Percentiles rank a stretch among this genome's conserved stretches.
phyloP scores from a whole-genome alignment of 163 green algal genomes.

The Trebouxiophyceae sp. region DNA sequence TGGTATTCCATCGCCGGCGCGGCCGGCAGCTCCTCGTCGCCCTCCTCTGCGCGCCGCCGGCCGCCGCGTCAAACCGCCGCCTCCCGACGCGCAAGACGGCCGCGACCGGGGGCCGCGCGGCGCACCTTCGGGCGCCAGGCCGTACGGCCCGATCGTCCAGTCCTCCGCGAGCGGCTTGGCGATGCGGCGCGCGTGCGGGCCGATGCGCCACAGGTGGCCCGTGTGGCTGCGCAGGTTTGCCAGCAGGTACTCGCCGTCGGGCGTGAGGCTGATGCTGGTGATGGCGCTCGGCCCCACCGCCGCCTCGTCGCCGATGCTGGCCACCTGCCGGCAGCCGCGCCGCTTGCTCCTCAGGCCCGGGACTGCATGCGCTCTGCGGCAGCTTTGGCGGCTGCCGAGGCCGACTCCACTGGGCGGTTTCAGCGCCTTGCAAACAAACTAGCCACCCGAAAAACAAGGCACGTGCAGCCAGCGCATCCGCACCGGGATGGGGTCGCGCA shows the following conservation, averaged over 20 bases:
- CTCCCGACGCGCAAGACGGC: too few relatives aligned
- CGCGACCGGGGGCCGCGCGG: too few relatives aligned
- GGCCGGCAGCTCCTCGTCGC: background rate
- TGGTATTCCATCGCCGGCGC: slow-evolving; percentile 26
- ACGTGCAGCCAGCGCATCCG: too few relatives aligned
- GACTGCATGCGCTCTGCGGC: too few relatives aligned
- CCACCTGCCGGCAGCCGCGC: background rate
- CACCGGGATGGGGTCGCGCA: background rate
- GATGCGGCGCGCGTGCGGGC: slow-evolving; percentile 3
- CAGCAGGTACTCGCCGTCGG: slow-evolving; percentile 57
- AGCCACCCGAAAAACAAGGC: too few relatives aligned
- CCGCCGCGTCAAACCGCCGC: background rate
- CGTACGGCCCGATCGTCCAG: background rate
- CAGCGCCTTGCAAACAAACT: too few relatives aligned
- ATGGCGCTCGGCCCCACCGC: slow-evolving; percentile 27
- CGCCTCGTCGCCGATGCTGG: background rate
- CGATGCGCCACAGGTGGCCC: slow-evolving; percentile 63
- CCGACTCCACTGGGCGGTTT: too few relatives aligned
- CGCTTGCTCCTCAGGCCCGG: too few relatives aligned
- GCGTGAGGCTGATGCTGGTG: slow-evolving; percentile 57
- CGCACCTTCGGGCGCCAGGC: background rate
- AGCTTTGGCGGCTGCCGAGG: too few relatives aligned
- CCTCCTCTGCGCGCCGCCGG: slow-evolving; percentile 1
- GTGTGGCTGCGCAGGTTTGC: slow-evolving; percentile 50
- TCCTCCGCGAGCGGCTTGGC: background rate